Conservation (phyloP, 352 stramenopile species). For the Globisporangium emineosum region DNA sequence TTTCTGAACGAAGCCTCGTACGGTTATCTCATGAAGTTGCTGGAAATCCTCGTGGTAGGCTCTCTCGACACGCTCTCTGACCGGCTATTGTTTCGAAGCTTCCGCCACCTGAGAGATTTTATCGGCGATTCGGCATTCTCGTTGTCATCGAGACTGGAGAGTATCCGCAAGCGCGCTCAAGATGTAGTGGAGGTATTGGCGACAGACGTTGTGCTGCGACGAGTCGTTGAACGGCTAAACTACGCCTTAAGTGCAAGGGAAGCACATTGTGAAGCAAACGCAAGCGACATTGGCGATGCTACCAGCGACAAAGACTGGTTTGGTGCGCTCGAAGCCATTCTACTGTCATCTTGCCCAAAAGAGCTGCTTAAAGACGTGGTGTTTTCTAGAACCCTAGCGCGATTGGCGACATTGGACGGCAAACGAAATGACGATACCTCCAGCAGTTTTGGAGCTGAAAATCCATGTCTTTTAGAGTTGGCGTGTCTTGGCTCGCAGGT, state of each 20-base stretch:
- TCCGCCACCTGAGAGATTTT: not conserved
- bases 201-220: not conserved
- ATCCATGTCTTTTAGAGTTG: slow-evolving; percentile 19
- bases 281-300: not conserved
- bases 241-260: not conserved
- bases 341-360: slow-evolving; percentile 22
- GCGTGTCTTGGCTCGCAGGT: slow-evolving; percentile 23
- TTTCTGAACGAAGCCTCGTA: not conserved
- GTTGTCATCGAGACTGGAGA: not conserved
- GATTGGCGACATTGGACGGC: slow-evolving; percentile 18
- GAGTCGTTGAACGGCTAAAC: not conserved
- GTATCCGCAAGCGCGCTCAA: not conserved
- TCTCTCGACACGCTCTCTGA: not conserved
- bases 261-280: not conserved
- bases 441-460: slow-evolving; percentile 1
- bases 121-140: slow-evolving; percentile 1
- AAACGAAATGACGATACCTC: not conserved
- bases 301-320: slow-evolving; percentile 15
- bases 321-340: slow-evolving; percentile 21
- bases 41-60: slow-evolving; percentile 2
- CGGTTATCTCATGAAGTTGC: not conserved
- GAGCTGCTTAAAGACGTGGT: slow-evolving; percentile 13
- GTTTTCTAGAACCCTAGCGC: slow-evolving; percentile 17
- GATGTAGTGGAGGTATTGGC: slow-evolving; percentile 3
- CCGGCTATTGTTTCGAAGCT: slow-evolving; percentile 3